Evolutionary conservation across 176 grass and related monocot genomes (phyloP), one percentile per base, ranked within the genome.

Genomic region (Bolboschoenus planiculmis): DNA sequence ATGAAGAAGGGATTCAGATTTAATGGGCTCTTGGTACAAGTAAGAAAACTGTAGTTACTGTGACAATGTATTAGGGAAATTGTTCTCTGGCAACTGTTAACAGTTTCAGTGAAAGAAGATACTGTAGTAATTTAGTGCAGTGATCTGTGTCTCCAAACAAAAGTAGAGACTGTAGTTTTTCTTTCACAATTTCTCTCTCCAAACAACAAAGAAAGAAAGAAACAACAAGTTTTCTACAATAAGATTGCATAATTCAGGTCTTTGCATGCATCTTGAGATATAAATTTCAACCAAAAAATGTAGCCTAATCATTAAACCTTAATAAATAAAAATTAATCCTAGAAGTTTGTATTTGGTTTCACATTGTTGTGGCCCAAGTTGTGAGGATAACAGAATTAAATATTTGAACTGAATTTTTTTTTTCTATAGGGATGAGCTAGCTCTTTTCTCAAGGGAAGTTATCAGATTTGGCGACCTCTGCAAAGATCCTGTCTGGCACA

Each of bases 401-500:
- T 50, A 77, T 76, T 80, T 30, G 15, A 44, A 14, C 11, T 58
- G 85, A 47, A 43, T n/a, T 0, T 48, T 53, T 66, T 61, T 16
- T 86, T 84, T 24, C n/a, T 55, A 88, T 91, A 98, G 95, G 92
- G 90, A 98, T 51, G 95, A 98, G 73, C 87, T 98, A 24, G 87
- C 79, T 42, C 43, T 91, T 84, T 91, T 98, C 85, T 89, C 92
- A 72, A 88, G 82, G 85, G 95, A 98, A 93, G 95, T 98, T 26
- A 91, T 95, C 83, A 84, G 95, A 78, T 98, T 98, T 83, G 95
- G 95, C 51, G 43, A 95, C 66, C 87, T 98, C 26, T 95, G 92
- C 78, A 98, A 95, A 88, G 92, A 98, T 70, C 95, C 95, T 54
- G 86, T 86, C 70, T 98, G 95, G 95, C 95, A 98, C 84, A 90